These are phyloP conservation scores for Sambucus nigra DNA, from an alignment of 129 eudicot genomes.

Conservation along the genomic window DNA sequence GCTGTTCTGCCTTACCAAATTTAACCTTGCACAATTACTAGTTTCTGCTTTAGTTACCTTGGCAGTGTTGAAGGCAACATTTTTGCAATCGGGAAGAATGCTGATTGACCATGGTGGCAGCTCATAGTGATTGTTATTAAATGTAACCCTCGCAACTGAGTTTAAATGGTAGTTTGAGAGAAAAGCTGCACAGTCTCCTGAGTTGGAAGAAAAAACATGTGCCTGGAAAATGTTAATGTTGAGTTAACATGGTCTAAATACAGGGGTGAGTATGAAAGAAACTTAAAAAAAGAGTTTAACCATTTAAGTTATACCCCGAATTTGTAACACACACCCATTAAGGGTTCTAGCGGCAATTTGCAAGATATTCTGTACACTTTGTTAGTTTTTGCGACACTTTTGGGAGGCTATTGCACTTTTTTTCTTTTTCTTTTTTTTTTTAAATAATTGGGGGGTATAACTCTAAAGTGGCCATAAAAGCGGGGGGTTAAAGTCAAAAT, in stretches of 20 bases:
- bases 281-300: neutral
- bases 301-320: too few relatives aligned
- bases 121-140: slow-evolving; percentile 39
- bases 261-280: neutral
- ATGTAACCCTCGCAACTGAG: slow-evolving; percentile 44
- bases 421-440: too few relatives aligned
- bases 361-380: too few relatives aligned
- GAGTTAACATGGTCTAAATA: neutral
- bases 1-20: neutral
- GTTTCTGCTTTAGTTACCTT: slow-evolving; percentile 26
- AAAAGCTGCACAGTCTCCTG: slow-evolving; percentile 79
- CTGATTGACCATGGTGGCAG: slow-evolving; percentile 94
- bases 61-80: slow-evolving; percentile 63
- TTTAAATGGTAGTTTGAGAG: slow-evolving; percentile 60
- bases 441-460: too few relatives aligned
- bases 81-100: slow-evolving; percentile 82
- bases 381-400: too few relatives aligned
- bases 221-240: slow-evolving; percentile 35
- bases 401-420: too few relatives aligned
- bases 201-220: slow-evolving; percentile 46
- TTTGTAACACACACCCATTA: too few relatives aligned
- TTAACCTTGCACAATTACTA: neutral
- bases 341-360: too few relatives aligned
- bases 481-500: too few relatives aligned
- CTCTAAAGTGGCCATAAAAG: too few relatives aligned